These are phyloP conservation scores for Arabidopsis arenosa DNA, from an alignment of 345 rosid species.

Conservation along the genomic window DNA sequence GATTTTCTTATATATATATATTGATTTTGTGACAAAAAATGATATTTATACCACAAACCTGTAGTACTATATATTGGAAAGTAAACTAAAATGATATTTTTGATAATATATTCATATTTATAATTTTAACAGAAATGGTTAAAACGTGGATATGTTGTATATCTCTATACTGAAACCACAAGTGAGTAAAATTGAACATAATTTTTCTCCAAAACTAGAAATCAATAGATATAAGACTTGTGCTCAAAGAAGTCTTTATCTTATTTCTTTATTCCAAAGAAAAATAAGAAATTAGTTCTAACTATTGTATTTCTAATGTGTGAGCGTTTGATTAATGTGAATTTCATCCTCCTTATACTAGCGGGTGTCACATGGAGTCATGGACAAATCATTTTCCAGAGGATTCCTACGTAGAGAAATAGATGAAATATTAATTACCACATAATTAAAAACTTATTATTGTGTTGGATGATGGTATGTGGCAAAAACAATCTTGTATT, in stretches of 20 bases:
- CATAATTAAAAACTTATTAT: background rate
- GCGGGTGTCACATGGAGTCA: background rate
- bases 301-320: background rate
- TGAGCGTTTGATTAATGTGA: background rate
- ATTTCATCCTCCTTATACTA: background rate
- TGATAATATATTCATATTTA: background rate
- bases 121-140: background rate
- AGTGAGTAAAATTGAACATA: background rate
- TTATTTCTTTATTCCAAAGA: too few species aligned
- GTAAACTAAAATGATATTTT: too few species aligned
- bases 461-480: constrained; percentile 12
- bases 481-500: background rate
- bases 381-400: background rate
- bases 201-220: background rate
- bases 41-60: background rate
- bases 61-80: background rate
- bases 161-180: background rate
- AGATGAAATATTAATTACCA: background rate
- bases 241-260: background rate
- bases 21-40: too few species aligned
- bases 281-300: background rate
- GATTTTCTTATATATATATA: too few species aligned
- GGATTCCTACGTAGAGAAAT: background rate
- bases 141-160: background rate
- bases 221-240: background rate